phyloP scores from a whole-genome alignment of 2,329 filamentous ascomycete species.

The Colletotrichum eremochloae region DNA sequence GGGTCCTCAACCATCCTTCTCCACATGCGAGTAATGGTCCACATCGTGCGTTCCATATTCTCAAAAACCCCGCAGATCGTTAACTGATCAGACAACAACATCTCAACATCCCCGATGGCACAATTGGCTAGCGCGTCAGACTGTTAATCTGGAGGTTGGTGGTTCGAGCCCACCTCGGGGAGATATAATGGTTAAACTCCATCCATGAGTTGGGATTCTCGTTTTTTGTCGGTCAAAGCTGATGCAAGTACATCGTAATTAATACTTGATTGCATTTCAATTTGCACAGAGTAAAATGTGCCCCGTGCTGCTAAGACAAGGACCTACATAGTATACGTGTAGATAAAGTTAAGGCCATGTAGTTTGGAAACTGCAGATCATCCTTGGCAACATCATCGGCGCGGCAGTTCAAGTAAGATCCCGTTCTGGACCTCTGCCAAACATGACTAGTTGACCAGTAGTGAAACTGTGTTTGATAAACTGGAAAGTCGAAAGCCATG shows the following conservation, averaged over 20 bases:
- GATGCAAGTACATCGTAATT: too few species aligned
- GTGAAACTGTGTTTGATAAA: neutral
- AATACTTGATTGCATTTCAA: neutral
- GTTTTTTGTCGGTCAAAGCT: neutral
- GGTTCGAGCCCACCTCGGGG: constrained; percentile 42
- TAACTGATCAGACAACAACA: neutral
- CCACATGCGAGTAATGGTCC: constrained; percentile 1
- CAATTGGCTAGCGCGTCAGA: constrained; percentile 42
- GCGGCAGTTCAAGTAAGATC: neutral
- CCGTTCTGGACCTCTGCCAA: too few species aligned
- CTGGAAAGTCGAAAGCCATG: too few species aligned
- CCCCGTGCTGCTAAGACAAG: neutral
- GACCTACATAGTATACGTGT: neutral
- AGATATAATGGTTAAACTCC: constrained; percentile 33
- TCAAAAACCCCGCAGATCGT: neutral
- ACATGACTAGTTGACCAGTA: neutral
- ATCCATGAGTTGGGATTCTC: neutral
- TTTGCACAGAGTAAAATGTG: neutral
- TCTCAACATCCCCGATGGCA: constrained; percentile 41
- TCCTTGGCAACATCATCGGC: neutral
- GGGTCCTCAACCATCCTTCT: neutral
- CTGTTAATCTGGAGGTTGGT: constrained; percentile 42
- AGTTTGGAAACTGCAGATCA: neutral
- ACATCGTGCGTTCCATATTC: constrained; percentile 25
- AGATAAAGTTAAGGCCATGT: neutral